Base-by-base conservation (phyloP, 1,284 basidiomycete genomes). In the Cutaneotrichosporon mucoides region DNA sequence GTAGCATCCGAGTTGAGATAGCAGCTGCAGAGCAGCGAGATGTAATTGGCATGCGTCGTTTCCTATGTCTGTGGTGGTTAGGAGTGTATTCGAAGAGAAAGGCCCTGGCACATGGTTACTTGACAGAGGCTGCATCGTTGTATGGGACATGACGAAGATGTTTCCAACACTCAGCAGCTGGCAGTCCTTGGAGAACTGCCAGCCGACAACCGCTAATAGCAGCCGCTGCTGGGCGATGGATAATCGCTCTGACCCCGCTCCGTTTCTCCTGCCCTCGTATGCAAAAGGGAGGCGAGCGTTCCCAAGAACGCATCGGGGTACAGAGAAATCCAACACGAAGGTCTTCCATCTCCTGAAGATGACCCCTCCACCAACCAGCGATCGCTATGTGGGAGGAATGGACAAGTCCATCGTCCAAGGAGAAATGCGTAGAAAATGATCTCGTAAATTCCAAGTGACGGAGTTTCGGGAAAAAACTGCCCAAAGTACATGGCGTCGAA, bases 261-360 rank as follows among this genome's bases (percentile, higher is more conserved):
- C 62, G 62, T 63, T 63, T 63, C 62, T 58, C 56, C 56, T 48
- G 41, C 56, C 59, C 56, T 60, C 35, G 55, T 49, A 42, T n/a
- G n/a, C 46, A 16, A 40, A 45, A 53, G 58, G 58, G 49, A 10
- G 57, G 57, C 57, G 62, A 63, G 62, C 59, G 62, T 47, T 50
- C 59, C 58, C 13, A 41, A 55, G 59, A 53, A 58, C 62, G 53
- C 62, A 63, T 63, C 62, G 59, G 44, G 59, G 62, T 41, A 60
- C 55, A 49, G 24, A 38, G 53, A 46, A 56, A 12, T 33, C 36
- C 43, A 46, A 11, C 33, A 6, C 24, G 24, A 24, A 24, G 24
- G 24, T 24, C 24, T 24, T 24, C 24, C 24, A 24, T 3, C 3
- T 24, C 24, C 24, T 24, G 24, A 24, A 24, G 24, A 24, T 24